Base-by-base conservation (phyloP, 1,284 basidiomycete species). In the Trametes hirsuta region DNA sequence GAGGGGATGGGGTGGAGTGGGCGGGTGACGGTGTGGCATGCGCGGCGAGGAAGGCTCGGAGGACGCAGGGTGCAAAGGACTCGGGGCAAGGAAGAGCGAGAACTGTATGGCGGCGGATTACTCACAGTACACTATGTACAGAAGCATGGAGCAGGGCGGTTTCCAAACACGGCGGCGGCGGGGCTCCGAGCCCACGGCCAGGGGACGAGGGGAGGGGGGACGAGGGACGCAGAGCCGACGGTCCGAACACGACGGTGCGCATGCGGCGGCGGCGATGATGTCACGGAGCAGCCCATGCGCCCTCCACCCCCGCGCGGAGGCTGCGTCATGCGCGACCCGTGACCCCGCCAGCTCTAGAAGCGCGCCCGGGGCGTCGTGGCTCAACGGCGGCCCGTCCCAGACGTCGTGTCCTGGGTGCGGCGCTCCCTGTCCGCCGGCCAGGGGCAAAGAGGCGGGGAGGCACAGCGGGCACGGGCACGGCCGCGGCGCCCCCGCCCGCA, bases 131-230 rank as follows among this genome's bases (percentile, higher is more conserved):
- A 30, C 30, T 30, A 30, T 30, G 30, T 30, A 30, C 30, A 30
- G 30, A 30, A 30, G 30, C 30, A 30, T 1, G 30, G 45, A 58
- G 44, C 35, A 18, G 45, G 18, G 34, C 46, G 40, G 30, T 36
- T 45, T 35, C 52, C 50, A 42, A 39, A 50, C 40, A 54, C 44
- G 46, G 58, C 50, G 35, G 52, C 34, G 30, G 30, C 18, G 18
- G 30, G 30, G 30, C 30, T 30, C 30, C 30, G 30, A 30, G 30
- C 30, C 30, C 30, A 30, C 21, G 49, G 46, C 35, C 42, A 47
- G 40, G 34, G 41, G 39, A 39, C 44, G 22, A 30, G 30, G 30
- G 30, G n/a, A n/a, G n/a, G n/a, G 40, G 34, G 41, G 39, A 39
- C 44, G 22, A 30, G 30, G 30, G 30, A 30, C 8, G 8, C 18